Evolutionary conservation across 2,329 filamentous ascomycete species (phyloP).

Genomic region (Colletotrichum gigasporum): DNA sequence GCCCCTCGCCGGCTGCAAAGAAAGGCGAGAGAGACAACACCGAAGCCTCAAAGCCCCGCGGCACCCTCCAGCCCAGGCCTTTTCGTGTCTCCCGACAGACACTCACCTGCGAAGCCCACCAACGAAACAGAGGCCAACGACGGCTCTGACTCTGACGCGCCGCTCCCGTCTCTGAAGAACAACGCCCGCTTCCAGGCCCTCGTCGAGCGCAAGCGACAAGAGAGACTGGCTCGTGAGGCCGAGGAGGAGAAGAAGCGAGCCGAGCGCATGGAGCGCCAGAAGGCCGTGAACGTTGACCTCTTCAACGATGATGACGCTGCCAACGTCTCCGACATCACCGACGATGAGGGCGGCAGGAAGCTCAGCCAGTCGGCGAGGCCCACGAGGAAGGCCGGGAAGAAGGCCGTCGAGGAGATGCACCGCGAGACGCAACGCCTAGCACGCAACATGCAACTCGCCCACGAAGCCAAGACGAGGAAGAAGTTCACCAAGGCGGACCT

Average conservation of each 20-base stretch:
- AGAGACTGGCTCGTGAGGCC: constrained; percentile 74
- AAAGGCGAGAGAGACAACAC: constrained; percentile 45
- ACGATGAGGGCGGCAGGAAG: constrained; percentile 70
- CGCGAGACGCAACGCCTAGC: constrained; percentile 92
- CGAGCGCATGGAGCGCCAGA: constrained; percentile 50
- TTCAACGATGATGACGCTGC: constrained; percentile 58
- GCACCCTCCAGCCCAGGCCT: constrained; percentile 53
- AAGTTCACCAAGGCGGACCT: constrained; percentile 86
- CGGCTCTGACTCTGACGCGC: constrained; percentile 55
- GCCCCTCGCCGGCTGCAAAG: constrained; percentile 51
- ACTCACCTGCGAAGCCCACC: constrained; percentile 39
- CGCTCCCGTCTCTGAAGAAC: constrained; percentile 58
- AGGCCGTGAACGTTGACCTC: constrained; percentile 48
- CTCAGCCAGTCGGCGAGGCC: constrained; percentile 77
- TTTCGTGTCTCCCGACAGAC: constrained; percentile 62
- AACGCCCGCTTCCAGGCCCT: constrained; percentile 76
- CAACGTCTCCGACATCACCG: constrained; percentile 66
- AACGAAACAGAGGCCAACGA: constrained; percentile 36
- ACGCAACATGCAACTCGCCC: constrained; percentile 88
- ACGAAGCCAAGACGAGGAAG: constrained; percentile 91
- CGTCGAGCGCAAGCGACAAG: constrained; percentile 76
- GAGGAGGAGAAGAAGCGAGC: constrained; percentile 60
- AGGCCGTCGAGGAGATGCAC: constrained; percentile 93
- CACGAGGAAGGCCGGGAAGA: constrained; percentile 89
- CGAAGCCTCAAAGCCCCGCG: constrained; percentile 42